phyloP scores from a whole-genome alignment of 164 flowering plant species.

The Malania oleifera region DNA sequence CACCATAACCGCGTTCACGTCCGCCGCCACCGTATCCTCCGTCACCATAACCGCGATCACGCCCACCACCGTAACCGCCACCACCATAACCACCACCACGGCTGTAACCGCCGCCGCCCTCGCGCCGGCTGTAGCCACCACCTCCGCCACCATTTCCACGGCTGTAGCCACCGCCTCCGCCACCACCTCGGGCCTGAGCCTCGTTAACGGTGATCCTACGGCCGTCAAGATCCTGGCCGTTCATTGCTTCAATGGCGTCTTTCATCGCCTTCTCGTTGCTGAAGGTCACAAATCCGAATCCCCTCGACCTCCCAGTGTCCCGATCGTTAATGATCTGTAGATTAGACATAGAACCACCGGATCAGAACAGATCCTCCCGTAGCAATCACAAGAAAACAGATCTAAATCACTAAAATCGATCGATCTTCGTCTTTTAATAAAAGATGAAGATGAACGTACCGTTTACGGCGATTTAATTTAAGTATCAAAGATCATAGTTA shows the following conservation, averaged over 20 bases:
- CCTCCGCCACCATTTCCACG: slow-evolving; percentile 21
- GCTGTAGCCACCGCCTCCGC: slow-evolving; percentile 27
- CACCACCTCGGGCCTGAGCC: slow-evolving; percentile 37
- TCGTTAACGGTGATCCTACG: slow-evolving; percentile 48
- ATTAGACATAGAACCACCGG: neutral
- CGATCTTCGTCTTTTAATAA: slow-evolving; percentile 8
- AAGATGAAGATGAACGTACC: slow-evolving; percentile 20
- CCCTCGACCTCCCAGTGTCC: slow-evolving; percentile 49
- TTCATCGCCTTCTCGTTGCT: slow-evolving; percentile 34
- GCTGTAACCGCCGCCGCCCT: slow-evolving; percentile 17
- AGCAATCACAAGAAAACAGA: neutral
- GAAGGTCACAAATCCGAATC: slow-evolving; percentile 51
- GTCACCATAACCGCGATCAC: slow-evolving; percentile 16
- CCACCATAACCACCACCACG: slow-evolving; percentile 16
- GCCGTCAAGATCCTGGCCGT: slow-evolving; percentile 44
- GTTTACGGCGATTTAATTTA: slow-evolving; percentile 17
- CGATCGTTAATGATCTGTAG: slow-evolving; percentile 44
- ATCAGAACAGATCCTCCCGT: neutral
- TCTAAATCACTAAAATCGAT: slow-evolving; percentile 4
- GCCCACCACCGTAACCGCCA: slow-evolving; percentile 18
- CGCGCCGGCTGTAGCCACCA: slow-evolving; percentile 26
- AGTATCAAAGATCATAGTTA: slow-evolving; percentile 10
- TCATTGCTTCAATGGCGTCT: slow-evolving; percentile 49
- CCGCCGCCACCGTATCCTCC: slow-evolving; percentile 13
- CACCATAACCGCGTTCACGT: slow-evolving; percentile 16